Base-by-base conservation (phyloP, 2,329 filamentous ascomycete genomes). In the Diplodia intermedia region DNA sequence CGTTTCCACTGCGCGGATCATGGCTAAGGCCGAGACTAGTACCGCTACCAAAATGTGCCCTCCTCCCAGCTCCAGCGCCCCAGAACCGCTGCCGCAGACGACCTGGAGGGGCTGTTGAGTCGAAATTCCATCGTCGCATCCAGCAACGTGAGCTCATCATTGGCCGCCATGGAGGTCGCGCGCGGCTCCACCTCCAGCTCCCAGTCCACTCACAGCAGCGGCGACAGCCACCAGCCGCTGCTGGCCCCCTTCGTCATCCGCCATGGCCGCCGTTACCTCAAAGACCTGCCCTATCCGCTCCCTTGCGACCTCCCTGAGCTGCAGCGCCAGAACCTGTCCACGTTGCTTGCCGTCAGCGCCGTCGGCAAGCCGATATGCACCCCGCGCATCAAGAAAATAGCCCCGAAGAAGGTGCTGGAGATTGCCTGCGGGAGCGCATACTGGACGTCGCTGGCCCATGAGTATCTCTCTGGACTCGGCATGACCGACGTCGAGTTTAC, bases 401-500 rank as follows among this genome's bases (percentile, higher is more conserved):
- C 91, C 23, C 94, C 94, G 0, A 86, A 85, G 73, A 89, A 89
- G 71, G 90, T 98, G 33, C 84, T 98, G 29, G 94, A 98, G 75
- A 81, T 97, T 40, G 93, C 90, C 36, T 98, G 94, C 78, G 94
- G 94, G 20, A 91, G 91, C 23, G 94, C 89, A 29, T 91, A 96
- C 76, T 97, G 94, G 94, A 94, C 91, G 73, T 90, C 91, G 38
- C 89, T 93, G 83, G 96, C 92, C 77, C 91, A 97, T 78, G 88
- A 92, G 43, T 91, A 92, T 79, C 92, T 94, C 75, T 84, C 86
- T 68, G 85, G 87, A 60, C 84, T 86, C 67, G 92, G 92, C 15
- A 86, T 91, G 75, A 81, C 84, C 4, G 85, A 89, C 69, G 89
- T 96, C 26, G 87, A 88, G 5, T 97, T 96, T 76, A 92, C 90